Conservation (phyloP, 441 rosid genomes). For the Erysimum cheiri region DNA sequence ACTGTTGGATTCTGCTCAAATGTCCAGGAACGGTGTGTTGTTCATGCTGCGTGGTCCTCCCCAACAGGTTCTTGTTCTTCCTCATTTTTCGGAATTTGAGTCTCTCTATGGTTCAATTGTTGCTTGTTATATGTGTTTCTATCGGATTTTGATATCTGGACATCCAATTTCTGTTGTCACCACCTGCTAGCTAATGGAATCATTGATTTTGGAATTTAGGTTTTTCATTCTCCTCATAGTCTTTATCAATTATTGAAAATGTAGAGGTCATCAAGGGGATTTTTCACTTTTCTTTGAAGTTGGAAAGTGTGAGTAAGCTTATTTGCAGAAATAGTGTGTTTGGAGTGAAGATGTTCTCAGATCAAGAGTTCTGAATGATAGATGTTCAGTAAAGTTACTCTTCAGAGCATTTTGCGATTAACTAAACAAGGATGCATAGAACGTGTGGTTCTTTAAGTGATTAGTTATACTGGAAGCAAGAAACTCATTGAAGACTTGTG, state of each 20-base stretch:
- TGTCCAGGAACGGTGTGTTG: constrained; percentile 91
- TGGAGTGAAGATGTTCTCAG: background rate
- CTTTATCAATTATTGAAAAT: background rate
- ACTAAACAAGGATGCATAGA: background rate
- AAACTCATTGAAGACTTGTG: background rate
- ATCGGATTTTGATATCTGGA: background rate
- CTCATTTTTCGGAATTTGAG: background rate
- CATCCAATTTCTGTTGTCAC: background rate
- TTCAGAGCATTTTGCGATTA: constrained; percentile 15
- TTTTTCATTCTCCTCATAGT: background rate
- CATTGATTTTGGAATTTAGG: constrained; percentile 27
- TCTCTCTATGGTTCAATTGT: constrained; percentile 15
- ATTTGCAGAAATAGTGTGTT: constrained; percentile 4
- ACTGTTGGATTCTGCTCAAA: constrained; percentile 91
- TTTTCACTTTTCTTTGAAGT: background rate
- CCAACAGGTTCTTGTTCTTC: constrained; percentile 73
- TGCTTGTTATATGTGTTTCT: background rate
- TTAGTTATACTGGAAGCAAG: background rate
- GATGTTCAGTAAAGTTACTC: background rate
- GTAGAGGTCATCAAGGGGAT: background rate
- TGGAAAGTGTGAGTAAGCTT: background rate
- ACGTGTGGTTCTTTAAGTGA: background rate
- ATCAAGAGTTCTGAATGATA: constrained; percentile 5
- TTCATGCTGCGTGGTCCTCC: constrained; percentile 98
- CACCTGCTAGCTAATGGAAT: constrained; percentile 10